phyloP scores from a whole-genome alignment of 176 grass and related monocot species.

The Rhynchospora breviuscula region DNA sequence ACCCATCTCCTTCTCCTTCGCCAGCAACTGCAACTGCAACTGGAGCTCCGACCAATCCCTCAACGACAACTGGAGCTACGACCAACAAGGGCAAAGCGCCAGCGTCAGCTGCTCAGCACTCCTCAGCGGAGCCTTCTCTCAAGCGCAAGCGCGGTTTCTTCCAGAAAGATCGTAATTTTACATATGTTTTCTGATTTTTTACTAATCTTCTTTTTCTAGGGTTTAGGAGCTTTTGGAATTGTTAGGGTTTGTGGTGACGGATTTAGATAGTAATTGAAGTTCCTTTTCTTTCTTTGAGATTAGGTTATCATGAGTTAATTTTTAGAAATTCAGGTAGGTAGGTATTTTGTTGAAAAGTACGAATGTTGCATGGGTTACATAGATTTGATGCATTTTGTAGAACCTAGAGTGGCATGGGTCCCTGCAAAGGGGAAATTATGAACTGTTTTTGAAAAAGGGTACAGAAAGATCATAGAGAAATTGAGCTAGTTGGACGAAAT shows the following conservation, averaged over 20 bases:
- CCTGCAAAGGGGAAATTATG: not conserved
- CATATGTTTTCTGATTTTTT: not conserved
- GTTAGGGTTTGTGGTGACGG: not conserved
- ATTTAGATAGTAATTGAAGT: not conserved
- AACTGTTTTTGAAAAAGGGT: not conserved
- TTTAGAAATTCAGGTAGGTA: not conserved
- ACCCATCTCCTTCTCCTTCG: not conserved
- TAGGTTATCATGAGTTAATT: not conserved
- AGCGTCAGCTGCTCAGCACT: conserved; percentile 17
- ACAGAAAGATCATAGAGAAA: not conserved
- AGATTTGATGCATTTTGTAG: not conserved
- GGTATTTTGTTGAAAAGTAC: not conserved
- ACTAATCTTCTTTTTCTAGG: not conserved
- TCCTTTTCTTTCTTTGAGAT: not conserved
- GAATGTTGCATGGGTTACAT: not conserved
- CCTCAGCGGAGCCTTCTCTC: conserved; percentile 36
- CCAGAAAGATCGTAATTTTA: conserved; percentile 72
- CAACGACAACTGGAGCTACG: not conserved
- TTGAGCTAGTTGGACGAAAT: too few species aligned
- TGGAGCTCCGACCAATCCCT: not conserved
- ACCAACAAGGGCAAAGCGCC: conserved; percentile 16
- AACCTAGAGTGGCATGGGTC: not conserved
- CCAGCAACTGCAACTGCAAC: not conserved
- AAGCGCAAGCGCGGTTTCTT: conserved; percentile 94
- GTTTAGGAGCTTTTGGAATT: not conserved